Conservation (phyloP, 148 eudicot species). For the Silene uniflora region DNA sequence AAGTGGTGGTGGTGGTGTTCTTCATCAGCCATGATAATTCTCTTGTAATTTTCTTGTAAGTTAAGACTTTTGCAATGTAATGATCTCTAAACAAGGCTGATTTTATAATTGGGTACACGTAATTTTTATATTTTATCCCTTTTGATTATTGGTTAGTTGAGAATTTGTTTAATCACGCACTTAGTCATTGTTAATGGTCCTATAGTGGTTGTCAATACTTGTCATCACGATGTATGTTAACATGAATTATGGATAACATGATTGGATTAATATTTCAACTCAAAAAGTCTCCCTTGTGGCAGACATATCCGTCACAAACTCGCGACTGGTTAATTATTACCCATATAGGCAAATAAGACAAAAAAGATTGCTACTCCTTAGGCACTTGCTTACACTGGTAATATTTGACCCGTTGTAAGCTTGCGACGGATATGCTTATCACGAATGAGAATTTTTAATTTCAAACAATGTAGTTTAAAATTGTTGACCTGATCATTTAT, state of each 20-base stretch:
- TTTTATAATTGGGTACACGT: not conserved
- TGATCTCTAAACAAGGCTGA: not conserved
- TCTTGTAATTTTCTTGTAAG: not conserved
- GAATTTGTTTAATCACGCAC: conserved; percentile 11
- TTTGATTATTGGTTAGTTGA: not conserved
- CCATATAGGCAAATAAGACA: not conserved
- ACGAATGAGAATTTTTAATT: no score
- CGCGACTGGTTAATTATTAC: no score
- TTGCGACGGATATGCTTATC: no score
- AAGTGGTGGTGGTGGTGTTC: conserved; percentile 28
- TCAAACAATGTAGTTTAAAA: no score
- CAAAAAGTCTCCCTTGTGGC: no score
- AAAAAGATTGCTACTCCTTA: no score
- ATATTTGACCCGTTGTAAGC: no score
- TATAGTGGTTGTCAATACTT: conserved; percentile 5
- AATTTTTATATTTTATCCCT: not conserved
- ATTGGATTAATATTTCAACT: conserved; percentile 11
- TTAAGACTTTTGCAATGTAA: not conserved
- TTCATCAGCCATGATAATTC: conserved; percentile 23
- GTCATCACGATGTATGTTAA: conserved; percentile 2
- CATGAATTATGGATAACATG: not conserved
- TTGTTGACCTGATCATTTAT: not conserved
- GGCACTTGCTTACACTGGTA: no score
- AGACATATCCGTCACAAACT: no score
- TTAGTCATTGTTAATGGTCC: not conserved